Percentiles rank a stretch among this genome's conserved stretches.
Conservation (phyloP, 306 rosid genomes). For the Hippophae gyantsensis region DNA sequence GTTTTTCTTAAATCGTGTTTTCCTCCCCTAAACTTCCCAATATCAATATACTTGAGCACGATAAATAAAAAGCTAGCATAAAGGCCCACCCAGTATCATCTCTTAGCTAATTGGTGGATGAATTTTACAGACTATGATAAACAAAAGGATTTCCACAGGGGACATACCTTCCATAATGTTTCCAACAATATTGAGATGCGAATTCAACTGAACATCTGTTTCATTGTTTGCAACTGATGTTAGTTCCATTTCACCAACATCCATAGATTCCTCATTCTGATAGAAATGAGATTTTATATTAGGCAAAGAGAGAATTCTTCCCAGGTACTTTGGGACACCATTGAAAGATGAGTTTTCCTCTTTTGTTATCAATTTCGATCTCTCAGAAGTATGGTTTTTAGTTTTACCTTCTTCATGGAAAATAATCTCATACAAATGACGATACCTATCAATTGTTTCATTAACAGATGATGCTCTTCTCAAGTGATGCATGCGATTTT, state of each 20-base stretch:
- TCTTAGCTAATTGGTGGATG: no score
- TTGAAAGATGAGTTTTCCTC: slow-evolving; percentile 18
- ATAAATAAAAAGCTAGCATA: no score
- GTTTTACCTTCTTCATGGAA: slow-evolving; percentile 28
- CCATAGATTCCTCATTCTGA: slow-evolving; percentile 33
- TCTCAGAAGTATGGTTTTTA: slow-evolving; percentile 20
- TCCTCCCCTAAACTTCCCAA: no score
- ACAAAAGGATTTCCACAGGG: not conserved
- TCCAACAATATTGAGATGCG: slow-evolving; percentile 21
- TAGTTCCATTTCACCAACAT: slow-evolving; percentile 10
- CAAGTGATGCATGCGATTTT: slow-evolving; percentile 20
- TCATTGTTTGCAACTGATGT: slow-evolving; percentile 13
- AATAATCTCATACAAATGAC: slow-evolving; percentile 49
- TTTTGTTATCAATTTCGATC: slow-evolving; percentile 24
- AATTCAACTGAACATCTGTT: slow-evolving; percentile 9
- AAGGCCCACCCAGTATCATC: no score
- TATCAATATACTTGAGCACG: no score
- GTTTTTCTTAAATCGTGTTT: no score
- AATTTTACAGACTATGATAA: not conserved
- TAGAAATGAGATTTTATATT: slow-evolving; percentile 34
- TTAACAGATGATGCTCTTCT: slow-evolving; percentile 50
- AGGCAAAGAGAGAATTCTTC: slow-evolving; percentile 59
- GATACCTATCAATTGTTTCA: slow-evolving; percentile 40
- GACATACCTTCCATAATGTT: slow-evolving; percentile 25
- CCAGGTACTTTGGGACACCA: slow-evolving; percentile 29